These are phyloP conservation scores for Talaromyces sp. DNA, from an alignment of 2,329 filamentous ascomycete genomes.

Conservation along the genomic window DNA sequence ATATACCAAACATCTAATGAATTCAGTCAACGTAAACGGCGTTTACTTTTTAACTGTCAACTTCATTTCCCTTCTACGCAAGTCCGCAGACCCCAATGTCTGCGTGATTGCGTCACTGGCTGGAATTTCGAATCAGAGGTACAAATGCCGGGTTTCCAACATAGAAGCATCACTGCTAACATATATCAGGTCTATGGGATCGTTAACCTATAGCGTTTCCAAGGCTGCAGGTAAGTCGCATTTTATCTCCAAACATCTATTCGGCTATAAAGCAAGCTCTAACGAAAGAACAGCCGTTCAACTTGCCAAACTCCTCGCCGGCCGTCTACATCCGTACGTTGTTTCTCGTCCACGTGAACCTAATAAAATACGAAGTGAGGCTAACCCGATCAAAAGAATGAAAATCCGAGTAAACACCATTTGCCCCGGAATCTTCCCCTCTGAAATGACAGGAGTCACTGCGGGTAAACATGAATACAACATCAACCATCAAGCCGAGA, in stretches of 20 bases:
- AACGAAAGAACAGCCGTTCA: slow-evolving; percentile 11
- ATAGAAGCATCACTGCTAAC: neutral
- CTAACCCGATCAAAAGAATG: neutral
- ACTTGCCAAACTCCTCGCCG: slow-evolving; percentile 16
- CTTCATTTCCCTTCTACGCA: slow-evolving; percentile 22
- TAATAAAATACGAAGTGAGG: neutral
- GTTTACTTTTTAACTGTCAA: slow-evolving; percentile 23
- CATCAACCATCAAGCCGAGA: slow-evolving; percentile 17
- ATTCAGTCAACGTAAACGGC: slow-evolving; percentile 22
- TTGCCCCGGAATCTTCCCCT: slow-evolving; percentile 17
- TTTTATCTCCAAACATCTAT: slow-evolving; percentile 1
- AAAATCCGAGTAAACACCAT: slow-evolving; percentile 20
- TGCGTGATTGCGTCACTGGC: slow-evolving; percentile 22
- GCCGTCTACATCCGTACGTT: slow-evolving; percentile 10
- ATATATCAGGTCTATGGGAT: slow-evolving; percentile 15
- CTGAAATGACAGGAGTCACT: slow-evolving; percentile 9
- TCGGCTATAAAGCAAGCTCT: neutral
- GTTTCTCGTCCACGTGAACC: no score
- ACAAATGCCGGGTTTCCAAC: neutral
- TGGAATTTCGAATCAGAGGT: slow-evolving; percentile 19
- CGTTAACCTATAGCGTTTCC: slow-evolving; percentile 20
- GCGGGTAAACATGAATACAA: slow-evolving; percentile 16
- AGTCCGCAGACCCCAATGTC: slow-evolving; percentile 20
- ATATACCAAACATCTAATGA: neutral
- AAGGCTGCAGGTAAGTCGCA: slow-evolving; percentile 16